Conservation (phyloP, 495 filamentous ascomycete genomes). For the Amphirosellinia nigrospora region DNA sequence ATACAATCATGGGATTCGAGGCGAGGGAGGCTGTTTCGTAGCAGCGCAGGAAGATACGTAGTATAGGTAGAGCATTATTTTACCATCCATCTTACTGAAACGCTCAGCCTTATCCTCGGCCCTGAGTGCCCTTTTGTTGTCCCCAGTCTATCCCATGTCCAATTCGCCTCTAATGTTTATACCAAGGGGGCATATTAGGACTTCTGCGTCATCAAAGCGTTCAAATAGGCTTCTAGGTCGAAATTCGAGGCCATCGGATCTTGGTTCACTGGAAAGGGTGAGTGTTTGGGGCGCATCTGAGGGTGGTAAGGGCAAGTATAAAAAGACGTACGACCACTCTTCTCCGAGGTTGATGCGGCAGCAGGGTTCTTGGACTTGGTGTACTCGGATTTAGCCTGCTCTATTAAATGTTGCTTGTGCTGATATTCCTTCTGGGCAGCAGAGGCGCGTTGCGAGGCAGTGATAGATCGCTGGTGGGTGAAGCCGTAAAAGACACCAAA, state of each 20-base stretch:
- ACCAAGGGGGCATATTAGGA: constrained; percentile 33
- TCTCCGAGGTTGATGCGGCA: constrained; percentile 54
- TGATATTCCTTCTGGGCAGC: constrained; percentile 79
- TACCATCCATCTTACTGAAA: constrained; percentile 14
- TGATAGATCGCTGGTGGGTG: constrained; percentile 83
- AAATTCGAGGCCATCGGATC: constrained; percentile 85
- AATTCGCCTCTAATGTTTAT: constrained; percentile 21
- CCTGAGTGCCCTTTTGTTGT: constrained; percentile 22
- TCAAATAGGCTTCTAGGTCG: constrained; percentile 85
- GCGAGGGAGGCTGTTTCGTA: constrained; percentile 17
- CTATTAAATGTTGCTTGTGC: constrained; percentile 85
- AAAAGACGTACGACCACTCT: constrained; percentile 64
- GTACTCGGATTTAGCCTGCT: constrained; percentile 89
- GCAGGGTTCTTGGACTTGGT: constrained; percentile 75
- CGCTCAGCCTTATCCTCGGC: constrained; percentile 18
- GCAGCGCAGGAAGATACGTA: constrained; percentile 16
- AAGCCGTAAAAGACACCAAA: constrained; percentile 90
- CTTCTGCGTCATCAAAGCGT: constrained; percentile 61
- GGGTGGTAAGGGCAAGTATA: neutral
- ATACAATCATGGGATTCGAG: constrained; percentile 40
- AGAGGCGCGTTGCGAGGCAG: constrained; percentile 65
- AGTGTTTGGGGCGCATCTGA: constrained; percentile 12
- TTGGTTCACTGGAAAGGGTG: constrained; percentile 68
- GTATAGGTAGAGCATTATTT: constrained; percentile 11
- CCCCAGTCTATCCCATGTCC: constrained; percentile 24